Percentiles rank a stretch among this genome's conserved stretches.
Conservation (phyloP, 2,329 filamentous ascomycete genomes). For the Diplodia scrobiculata region DNA sequence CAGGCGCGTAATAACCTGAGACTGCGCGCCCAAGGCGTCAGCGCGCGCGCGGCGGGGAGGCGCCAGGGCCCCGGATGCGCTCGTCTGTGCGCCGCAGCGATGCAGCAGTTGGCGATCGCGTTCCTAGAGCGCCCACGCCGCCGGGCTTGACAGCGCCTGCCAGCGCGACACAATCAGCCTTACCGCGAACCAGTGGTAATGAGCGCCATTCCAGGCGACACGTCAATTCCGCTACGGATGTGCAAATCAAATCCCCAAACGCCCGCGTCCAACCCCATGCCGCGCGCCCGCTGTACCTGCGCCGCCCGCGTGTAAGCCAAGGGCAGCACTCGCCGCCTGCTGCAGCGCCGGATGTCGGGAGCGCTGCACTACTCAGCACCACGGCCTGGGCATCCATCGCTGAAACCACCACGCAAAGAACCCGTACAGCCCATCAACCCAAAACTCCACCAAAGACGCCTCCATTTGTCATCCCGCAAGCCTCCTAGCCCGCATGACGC, state of each 20-base stretch:
- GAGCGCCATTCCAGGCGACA: constrained; percentile 3
- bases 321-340: constrained; percentile 19
- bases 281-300: constrained; percentile 7
- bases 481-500: constrained; percentile 10
- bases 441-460: constrained; percentile 6
- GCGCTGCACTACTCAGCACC: constrained; percentile 8
- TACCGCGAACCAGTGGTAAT: constrained; percentile 5
- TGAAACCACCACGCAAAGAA: constrained; percentile 6
- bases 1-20: constrained; percentile 24
- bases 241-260: constrained; percentile 14
- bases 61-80: constrained; percentile 25
- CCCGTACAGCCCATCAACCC: constrained; percentile 19
- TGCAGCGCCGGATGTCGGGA: constrained; percentile 1
- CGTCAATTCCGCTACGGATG: constrained; percentile 11
- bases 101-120: constrained; percentile 11
- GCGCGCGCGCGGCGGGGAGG: constrained; percentile 18
- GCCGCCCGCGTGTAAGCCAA: constrained; percentile 20
- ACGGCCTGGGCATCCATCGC: background rate
- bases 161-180: constrained; percentile 15
- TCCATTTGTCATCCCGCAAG: constrained; percentile 17
- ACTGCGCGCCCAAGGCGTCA: constrained; percentile 27
- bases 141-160: constrained; percentile 7
- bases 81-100: constrained; percentile 24
- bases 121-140: constrained; percentile 7
- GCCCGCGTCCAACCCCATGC: background rate